phyloP scores from a whole-genome alignment of 352 stramenopile genomes.

The Pythium dissimile region DNA sequence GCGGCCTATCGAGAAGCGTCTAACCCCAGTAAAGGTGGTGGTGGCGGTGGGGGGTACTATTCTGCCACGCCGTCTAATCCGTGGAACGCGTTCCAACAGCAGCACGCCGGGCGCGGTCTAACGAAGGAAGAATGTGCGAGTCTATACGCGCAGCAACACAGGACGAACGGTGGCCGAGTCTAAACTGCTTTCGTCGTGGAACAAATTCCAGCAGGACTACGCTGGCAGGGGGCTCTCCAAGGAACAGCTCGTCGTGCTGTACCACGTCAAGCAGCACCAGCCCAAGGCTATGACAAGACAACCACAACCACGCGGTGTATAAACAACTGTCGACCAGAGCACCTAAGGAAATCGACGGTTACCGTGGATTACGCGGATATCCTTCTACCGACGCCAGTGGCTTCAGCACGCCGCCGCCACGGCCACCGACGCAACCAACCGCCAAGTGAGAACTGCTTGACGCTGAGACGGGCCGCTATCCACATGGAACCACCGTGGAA shows the following conservation, averaged over 20 bases:
- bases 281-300: too few species aligned
- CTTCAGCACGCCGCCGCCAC: background rate
- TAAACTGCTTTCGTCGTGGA: background rate
- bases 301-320: too few species aligned
- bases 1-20: background rate
- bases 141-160: background rate
- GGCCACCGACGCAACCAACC: background rate
- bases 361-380: too few species aligned
- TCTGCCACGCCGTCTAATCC: background rate
- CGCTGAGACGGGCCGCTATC: too few species aligned
- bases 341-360: too few species aligned
- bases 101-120: background rate
- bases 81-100: constrained; percentile 4
- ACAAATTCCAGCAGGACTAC: constrained; percentile 3
- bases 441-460: too few species aligned
- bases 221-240: background rate
- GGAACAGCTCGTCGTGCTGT: background rate
- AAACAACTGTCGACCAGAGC: too few species aligned
- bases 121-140: background rate
- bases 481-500: too few species aligned
- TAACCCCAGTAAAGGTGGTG: background rate
- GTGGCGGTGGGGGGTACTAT: background rate
- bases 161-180: background rate
- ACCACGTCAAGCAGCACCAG: background rate
- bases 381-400: background rate